A percentile compares a stretch with the other conserved stretches of the same genome.
Conservation (phyloP, 2,329 filamentous ascomycete genomes). For the Didymella segeticola region DNA sequence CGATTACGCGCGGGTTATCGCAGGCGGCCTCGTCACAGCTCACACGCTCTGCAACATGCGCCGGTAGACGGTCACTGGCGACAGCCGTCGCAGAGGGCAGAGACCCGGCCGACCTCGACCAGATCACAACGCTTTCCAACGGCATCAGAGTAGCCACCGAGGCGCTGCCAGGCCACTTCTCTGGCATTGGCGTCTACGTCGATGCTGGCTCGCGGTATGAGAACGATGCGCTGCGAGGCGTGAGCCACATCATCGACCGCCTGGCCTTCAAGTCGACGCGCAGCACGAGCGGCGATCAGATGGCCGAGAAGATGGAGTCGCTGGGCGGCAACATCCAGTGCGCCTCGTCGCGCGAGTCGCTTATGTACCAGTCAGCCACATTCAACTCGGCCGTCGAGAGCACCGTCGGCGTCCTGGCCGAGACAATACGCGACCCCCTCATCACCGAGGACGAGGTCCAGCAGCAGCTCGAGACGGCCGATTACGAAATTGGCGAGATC, state of each 20-base stretch:
- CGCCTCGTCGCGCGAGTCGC: constrained; percentile 88
- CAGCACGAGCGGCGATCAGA: constrained; percentile 75
- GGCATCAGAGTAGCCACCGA: constrained; percentile 94
- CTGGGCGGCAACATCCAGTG: constrained; percentile 97
- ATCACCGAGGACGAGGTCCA: constrained; percentile 87
- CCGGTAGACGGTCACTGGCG: constrained; percentile 8
- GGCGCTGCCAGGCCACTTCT: constrained; percentile 91
- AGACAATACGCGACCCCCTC: constrained; percentile 86
- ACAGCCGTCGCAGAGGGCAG: constrained; percentile 40
- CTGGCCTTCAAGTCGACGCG: constrained; percentile 91
- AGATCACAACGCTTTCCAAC: constrained; percentile 88
- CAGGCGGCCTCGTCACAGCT: constrained; percentile 27
- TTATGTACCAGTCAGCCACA: constrained; percentile 99
- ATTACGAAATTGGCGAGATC: constrained; percentile 96
- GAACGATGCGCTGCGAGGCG: constrained; percentile 80
- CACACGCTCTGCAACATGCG: constrained; percentile 1
- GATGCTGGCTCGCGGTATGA: constrained; percentile 96
- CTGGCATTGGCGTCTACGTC: constrained; percentile 93
- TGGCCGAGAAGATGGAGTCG: constrained; percentile 85
- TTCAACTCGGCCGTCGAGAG: constrained; percentile 92
- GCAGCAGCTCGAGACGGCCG: constrained; percentile 86
- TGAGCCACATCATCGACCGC: constrained; percentile 95
- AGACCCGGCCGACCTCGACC: constrained; percentile 87
- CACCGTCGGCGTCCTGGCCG: constrained; percentile 83
- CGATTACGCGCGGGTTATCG: constrained; percentile 37